Evolutionary conservation across 2,329 filamentous ascomycete genomes (phyloP).

Genomic region (Scolecobasidium constrictum): DNA sequence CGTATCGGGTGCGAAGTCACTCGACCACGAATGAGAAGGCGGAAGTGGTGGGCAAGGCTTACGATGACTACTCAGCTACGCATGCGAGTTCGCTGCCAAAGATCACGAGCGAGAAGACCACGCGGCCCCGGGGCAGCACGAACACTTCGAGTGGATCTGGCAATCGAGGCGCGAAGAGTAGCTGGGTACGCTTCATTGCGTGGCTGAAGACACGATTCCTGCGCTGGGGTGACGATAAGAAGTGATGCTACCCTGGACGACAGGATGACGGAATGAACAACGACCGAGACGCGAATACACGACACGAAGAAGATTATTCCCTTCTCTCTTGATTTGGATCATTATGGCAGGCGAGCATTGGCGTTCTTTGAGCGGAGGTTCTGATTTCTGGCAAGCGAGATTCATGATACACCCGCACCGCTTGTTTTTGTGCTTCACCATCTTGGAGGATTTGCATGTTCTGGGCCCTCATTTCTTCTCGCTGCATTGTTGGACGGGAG

Average conservation of each 20-base stretch:
- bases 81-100: constrained; percentile 24
- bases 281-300: not conserved
- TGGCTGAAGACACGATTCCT: constrained; percentile 46
- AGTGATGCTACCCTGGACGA: not conserved
- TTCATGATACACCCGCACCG: no score
- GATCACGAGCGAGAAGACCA: constrained; percentile 15
- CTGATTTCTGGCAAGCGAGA: no score
- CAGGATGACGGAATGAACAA: not conserved
- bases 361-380: no score
- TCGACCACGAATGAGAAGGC: constrained; percentile 12
- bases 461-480: no score
- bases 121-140: not conserved
- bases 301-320: no score
- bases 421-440: no score
- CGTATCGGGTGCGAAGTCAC: constrained; percentile 14
- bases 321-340: no score
- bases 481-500: no score
- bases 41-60: constrained; percentile 22
- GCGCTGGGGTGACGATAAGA: no score
- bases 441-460: no score
- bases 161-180: constrained; percentile 23
- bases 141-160: not conserved
- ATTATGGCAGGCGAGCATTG: no score
- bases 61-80: constrained; percentile 24
- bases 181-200: constrained; percentile 45